A percentile compares a stretch with the other conserved stretches of the same genome.
These are phyloP conservation scores for Irpex rosettiformis DNA, from an alignment of 1,284 basidiomycete species.

Conservation along the genomic window DNA sequence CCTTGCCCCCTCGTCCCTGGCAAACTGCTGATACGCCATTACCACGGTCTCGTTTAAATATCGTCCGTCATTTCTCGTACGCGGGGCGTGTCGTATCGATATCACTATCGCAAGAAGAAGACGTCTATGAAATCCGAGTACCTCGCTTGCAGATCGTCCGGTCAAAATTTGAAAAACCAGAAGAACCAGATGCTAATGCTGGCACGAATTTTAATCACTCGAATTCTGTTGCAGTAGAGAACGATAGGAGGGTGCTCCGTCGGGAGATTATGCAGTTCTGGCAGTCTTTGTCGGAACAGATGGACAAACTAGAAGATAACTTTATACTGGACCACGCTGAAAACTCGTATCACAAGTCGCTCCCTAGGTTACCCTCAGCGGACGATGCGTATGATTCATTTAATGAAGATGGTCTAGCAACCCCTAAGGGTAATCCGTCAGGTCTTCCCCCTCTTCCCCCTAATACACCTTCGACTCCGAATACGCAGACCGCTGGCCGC, in stretches of 20 bases:
- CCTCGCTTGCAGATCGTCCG: conserved; percentile 56
- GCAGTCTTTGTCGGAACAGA: conserved; percentile 55
- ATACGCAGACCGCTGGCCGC: conserved; percentile 13
- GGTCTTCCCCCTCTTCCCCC: conserved; percentile 19
- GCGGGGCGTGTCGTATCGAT: conserved; percentile 41
- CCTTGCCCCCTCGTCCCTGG: conserved; percentile 32
- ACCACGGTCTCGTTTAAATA: conserved; percentile 36
- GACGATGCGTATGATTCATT: conserved; percentile 41
- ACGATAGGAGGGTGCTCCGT: conserved; percentile 45
- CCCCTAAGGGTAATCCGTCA: conserved; percentile 23
- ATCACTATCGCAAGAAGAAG: conserved; percentile 41
- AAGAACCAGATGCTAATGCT: background rate
- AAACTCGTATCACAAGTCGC: conserved; percentile 35
- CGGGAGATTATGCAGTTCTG: conserved; percentile 64
- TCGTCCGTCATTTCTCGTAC: conserved; percentile 49
- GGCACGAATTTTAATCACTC: background rate
- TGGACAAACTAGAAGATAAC: conserved; percentile 51
- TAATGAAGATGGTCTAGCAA: conserved; percentile 23
- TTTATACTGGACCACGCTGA: conserved; percentile 30
- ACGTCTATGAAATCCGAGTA: conserved; percentile 58
- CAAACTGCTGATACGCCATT: conserved; percentile 30
- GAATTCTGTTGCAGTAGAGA: conserved; percentile 22
- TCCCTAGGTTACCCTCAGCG: conserved; percentile 54
- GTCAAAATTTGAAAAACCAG: conserved; percentile 21
- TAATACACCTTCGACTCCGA: conserved; percentile 15